Base-by-base conservation (phyloP, 2,329 filamentous ascomycete genomes). In the Botrytis hyacinthi region DNA sequence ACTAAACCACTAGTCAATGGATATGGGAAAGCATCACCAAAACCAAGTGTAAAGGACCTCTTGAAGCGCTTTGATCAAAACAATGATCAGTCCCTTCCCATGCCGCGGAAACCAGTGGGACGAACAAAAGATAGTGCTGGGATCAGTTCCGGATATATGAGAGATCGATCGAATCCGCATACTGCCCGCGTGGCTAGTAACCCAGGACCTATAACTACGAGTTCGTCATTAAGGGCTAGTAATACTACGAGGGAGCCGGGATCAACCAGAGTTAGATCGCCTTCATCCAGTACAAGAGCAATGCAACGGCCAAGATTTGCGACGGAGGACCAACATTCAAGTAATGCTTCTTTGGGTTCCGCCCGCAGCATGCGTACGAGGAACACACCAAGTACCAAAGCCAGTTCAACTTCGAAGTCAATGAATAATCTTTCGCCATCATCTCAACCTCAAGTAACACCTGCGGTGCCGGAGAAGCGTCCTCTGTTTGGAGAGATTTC, bases 11-110 rank as follows among this genome's bases (percentile, higher is more conserved):
- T 74, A 16, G 70, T 77, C 42, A 80, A 80, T 71, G 78, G 77
- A 44, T 73, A 74, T 35, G 57, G 75, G 2, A 77, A 75, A 37
- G 60, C 76, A 44, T 20, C 57, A 46, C 74, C 75, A 32, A 76
- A 79, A 70, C 86, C 90, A n/a, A 95, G 91, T 74, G 92, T 96
- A 77, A 93, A 91, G 83, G 93, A 96, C 80, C 85, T 96, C 75
- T 90, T 93, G 79, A 93, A 91, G 82, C 90, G 88, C 72, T 96
- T 95, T 83, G 92, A 95, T 81, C 89, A 91, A 79, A 89, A 86
- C 77, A 84, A 78, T 71, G 77, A 78, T 42, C 48, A 84, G 79
- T 51, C 84, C 84, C 74, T 78, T 83, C 67, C 83, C 82, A 37
- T 84, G 14, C 66, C 70, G 37, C 77, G 74, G 40, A 78, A 77